Evolutionary conservation across 106 monocot species (phyloP).

Genomic region (Dendrobium nobile): DNA sequence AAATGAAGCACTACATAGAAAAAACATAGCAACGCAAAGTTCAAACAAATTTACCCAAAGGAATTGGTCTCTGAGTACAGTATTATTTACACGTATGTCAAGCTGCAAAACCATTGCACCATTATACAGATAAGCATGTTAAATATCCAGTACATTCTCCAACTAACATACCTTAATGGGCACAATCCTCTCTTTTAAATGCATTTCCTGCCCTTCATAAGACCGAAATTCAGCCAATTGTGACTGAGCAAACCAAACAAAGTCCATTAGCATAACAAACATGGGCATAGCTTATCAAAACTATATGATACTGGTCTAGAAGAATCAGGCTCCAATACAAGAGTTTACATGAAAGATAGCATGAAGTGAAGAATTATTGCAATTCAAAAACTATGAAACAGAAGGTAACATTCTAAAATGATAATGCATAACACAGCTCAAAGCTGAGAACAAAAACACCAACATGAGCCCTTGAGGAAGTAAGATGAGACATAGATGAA

Average conservation of each 20-base stretch:
- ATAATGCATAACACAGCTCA: not conserved
- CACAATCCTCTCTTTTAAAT: constrained; percentile 73
- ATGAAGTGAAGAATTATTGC: not conserved
- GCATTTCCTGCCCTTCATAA: constrained; percentile 90
- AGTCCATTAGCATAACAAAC: not conserved
- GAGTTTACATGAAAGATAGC: not conserved
- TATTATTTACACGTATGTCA: constrained; percentile 84
- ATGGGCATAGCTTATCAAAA: not conserved
- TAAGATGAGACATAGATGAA: not conserved
- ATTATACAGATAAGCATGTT: not conserved
- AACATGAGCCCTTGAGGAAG: not conserved
- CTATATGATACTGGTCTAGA: not conserved
- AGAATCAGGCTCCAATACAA: not conserved
- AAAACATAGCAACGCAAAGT: not conserved
- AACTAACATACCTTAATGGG: constrained; percentile 55
- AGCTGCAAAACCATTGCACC: constrained; percentile 38
- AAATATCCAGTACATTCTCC: not conserved
- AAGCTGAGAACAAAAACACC: not conserved
- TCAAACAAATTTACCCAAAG: constrained; percentile 63
- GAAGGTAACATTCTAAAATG: not conserved
- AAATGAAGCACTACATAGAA: not conserved
- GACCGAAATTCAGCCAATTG: constrained; percentile 91
- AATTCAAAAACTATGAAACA: not conserved
- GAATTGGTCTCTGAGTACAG: constrained; percentile 83
- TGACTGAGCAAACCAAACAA: constrained; percentile 30